Percentiles rank a stretch among this genome's conserved stretches.
These are phyloP conservation scores for Triglochin maritima DNA, from an alignment of 106 monocot species.

Conservation along the genomic window DNA sequence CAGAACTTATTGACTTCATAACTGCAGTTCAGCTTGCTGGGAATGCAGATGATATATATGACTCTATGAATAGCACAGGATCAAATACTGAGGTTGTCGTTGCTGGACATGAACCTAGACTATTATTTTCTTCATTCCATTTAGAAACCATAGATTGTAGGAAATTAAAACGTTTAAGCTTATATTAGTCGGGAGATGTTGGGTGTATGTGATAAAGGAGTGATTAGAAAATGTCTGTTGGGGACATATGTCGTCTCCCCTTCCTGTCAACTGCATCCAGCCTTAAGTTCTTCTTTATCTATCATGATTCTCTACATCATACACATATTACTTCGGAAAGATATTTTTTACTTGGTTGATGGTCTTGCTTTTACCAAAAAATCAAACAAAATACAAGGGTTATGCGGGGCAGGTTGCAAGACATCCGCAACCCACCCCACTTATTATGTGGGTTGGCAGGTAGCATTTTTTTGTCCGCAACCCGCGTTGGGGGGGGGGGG, in stretches of 20 bases:
- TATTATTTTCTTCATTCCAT: background rate
- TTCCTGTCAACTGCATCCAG: background rate
- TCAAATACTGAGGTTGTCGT: background rate
- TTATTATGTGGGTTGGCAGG: no score
- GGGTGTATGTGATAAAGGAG: background rate
- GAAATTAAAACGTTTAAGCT: background rate
- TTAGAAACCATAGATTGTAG: background rate
- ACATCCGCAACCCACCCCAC: no score
- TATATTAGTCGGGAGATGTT: background rate
- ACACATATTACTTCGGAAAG: no score
- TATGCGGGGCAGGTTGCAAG: no score
- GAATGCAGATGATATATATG: background rate
- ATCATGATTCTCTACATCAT: no score
- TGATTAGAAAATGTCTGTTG: background rate
- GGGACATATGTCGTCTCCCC: background rate
- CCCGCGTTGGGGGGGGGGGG: no score
- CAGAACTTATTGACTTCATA: conserved; percentile 15
- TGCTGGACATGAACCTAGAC: background rate
- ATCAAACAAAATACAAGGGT: no score
- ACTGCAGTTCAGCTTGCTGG: conserved; percentile 6
- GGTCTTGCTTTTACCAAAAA: no score
- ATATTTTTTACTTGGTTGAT: no score
- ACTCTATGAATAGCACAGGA: background rate
- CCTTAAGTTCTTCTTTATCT: background rate
- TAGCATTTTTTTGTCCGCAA: no score